phyloP scores from a whole-genome alignment of 2,329 filamentous ascomycete genomes.

The Claviceps spartinae region DNA sequence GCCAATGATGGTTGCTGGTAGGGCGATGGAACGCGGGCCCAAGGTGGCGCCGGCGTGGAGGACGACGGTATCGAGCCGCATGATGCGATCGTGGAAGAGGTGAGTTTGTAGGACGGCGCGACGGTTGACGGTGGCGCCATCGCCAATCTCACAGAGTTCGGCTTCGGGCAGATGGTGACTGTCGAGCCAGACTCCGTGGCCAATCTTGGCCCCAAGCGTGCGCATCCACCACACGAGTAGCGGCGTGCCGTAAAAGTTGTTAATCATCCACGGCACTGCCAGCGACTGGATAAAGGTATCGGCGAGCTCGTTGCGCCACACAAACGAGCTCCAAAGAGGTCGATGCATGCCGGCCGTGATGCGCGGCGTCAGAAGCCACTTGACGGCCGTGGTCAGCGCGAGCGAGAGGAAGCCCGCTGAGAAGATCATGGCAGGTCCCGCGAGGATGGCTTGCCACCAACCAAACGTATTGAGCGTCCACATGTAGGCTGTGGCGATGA shows the following conservation, averaged over 20 bases:
- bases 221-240: conserved; percentile 9
- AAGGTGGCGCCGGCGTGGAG: conserved; percentile 10
- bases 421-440: conserved; percentile 5
- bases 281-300: conserved; percentile 39
- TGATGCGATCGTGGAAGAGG: conserved; percentile 12
- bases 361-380: conserved; percentile 10
- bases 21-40: conserved; percentile 9
- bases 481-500: conserved; percentile 4
- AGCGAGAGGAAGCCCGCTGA: conserved; percentile 2
- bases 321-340: conserved; percentile 12
- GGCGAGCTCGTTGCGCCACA: conserved; percentile 33
- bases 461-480: conserved; percentile 7
- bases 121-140: conserved; percentile 11
- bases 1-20: conserved; percentile 10
- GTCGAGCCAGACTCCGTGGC: conserved; percentile 11
- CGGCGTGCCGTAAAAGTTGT: conserved; percentile 10
- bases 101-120: conserved; percentile 11
- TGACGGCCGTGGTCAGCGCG: conserved; percentile 7
- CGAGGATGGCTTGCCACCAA: conserved; percentile 7
- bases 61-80: conserved; percentile 11
- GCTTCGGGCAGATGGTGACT: conserved; percentile 12
- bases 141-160: conserved; percentile 8
- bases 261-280: conserved; percentile 8
- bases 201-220: conserved; percentile 10
- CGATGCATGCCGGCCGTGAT: conserved; percentile 9